Conservation (phyloP, 257 asterid genomes). For the Gentiana dahurica region DNA sequence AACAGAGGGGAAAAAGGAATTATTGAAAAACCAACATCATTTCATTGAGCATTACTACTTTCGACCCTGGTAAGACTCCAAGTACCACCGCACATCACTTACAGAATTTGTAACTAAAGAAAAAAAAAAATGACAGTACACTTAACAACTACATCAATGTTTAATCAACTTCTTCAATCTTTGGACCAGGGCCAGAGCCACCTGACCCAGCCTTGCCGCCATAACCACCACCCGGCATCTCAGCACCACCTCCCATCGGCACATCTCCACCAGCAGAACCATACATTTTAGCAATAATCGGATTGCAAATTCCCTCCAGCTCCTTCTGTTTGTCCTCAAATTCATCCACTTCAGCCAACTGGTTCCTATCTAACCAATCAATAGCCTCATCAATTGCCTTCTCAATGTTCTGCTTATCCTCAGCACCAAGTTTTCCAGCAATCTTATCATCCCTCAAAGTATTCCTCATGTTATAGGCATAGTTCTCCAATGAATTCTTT, state of each 20-base stretch:
- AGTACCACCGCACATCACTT: too few species aligned
- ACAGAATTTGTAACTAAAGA: too few species aligned
- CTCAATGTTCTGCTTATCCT: slow-evolving; percentile 42
- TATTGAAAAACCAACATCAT: too few species aligned
- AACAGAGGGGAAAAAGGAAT: too few species aligned
- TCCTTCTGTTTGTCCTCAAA: slow-evolving; percentile 52
- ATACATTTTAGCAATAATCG: slow-evolving; percentile 39
- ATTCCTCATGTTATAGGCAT: slow-evolving; percentile 22
- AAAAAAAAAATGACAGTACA: too few species aligned
- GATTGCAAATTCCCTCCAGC: slow-evolving; percentile 40
- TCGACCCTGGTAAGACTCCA: too few species aligned
- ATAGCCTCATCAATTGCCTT: slow-evolving; percentile 38
- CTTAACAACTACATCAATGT: neutral
- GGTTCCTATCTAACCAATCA: slow-evolving; percentile 51
- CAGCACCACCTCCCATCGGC: slow-evolving; percentile 32
- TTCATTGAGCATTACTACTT: too few species aligned
- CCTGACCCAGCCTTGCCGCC: slow-evolving; percentile 16
- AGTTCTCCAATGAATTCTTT: slow-evolving; percentile 21
- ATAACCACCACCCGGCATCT: slow-evolving; percentile 26
- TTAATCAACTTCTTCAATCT: slow-evolving; percentile 56
- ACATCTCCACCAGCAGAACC: slow-evolving; percentile 34
- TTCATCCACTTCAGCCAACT: slow-evolving; percentile 54
- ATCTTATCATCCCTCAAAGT: slow-evolving; percentile 37
- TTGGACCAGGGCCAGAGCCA: slow-evolving; percentile 30
- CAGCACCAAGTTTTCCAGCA: slow-evolving; percentile 23